Evolutionary conservation across 208 protist genomes (phyloP), one percentile per base, ranked within the genome.

Genomic region (Leishmania amazonensis): DNA sequence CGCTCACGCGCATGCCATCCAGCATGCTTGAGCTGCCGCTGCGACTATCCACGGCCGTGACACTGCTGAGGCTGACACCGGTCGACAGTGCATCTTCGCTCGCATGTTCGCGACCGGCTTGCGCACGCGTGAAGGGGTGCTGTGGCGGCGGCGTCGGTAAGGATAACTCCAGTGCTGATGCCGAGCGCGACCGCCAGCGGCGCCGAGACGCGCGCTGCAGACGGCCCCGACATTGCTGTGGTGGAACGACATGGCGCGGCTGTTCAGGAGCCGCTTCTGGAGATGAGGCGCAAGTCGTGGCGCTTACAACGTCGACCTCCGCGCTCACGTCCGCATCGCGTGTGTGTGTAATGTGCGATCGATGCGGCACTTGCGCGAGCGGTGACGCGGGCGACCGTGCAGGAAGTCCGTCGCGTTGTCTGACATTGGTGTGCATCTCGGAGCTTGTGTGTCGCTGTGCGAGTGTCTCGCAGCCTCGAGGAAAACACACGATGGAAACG

Each of bases 231-330:
- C 9, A 51, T 24, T 76, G 28, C 47, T 64, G 51, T 76, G 47
- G 51, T 60, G 35, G 40, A 8, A 15, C 21, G 5, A 53, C 70
- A 11, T 74, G 45, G 45, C 3, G 42, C 45, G 42, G 24, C 3
- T 74, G 70, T 54, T 51, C 70, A 51, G 13, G 11, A 53, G 24
- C 13, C 1, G 24, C 70, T 47, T 74, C 51, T 38, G 47, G 28
- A 9, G 73, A 76, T 38, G 73, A 76, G 2, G 51, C 73, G 47
- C 73, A 17, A 57, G 73, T 76, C 51, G 73, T 76, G 19, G 73
- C n/a, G 53, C 73, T 76, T 51, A 76, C 73, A 57, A 28, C 35
- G 31, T 40, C 53, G 51, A 76, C 35, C 51, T 62, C 73, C n/a
- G 64, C 73, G 17, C 9, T 58, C 1, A n/a, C 31, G 38, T 57